Base-by-base conservation (phyloP, 352 stramenopile genomes). In the Phytopythium vexans region DNA sequence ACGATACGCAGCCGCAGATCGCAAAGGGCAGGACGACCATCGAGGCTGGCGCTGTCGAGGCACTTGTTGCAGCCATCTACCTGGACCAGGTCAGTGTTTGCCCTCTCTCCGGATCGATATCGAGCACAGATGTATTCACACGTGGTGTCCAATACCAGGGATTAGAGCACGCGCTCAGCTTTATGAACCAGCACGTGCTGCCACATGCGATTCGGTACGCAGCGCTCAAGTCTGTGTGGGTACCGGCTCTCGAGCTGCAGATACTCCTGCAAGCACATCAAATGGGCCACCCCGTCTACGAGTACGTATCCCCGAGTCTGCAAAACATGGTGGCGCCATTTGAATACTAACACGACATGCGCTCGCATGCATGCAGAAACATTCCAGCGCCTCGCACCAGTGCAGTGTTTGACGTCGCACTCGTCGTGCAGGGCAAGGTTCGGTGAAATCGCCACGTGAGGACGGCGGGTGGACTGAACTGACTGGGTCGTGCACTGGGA, bases 11-110 rank as follows among this genome's bases (percentile, higher is more conserved):
- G 8, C 21, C 46, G 33, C 53, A 4, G 43, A 72, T 69, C 45
- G 27, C 54, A 12, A 74, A 82, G 52, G 64, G 66, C 31, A 57
- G 72, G 12, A 60, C 48, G n/a, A 88, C 77, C 6, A 77, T 88
- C 49, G 66, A 86, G n/a, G 68, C 77, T 0, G 76, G 74, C 6
- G 74, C 70, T 0, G 60, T 88, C 32, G 77, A 88, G 41, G 52
- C 74, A n/a, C 58, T 84, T 11, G 82, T 84, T 56, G 73, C 68
- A 0, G 73, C 70, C 1, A 58, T 84, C 4, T 84, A 84, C 49
- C 38, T 84, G 21, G 73, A 84, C 35, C 68, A 82, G 60, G 72
- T 82, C 12, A 3, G 57, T 47, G 8, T 0, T 39, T 38, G 9
- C 37, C 12, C 10, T 9, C 21, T 27, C 21, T 27, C 21, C 21